A percentile compares a stretch with the other conserved stretches of the same genome.
phyloP scores from a whole-genome alignment of 768 basidiomycete genomes.

The Tubosaeta sp. region DNA sequence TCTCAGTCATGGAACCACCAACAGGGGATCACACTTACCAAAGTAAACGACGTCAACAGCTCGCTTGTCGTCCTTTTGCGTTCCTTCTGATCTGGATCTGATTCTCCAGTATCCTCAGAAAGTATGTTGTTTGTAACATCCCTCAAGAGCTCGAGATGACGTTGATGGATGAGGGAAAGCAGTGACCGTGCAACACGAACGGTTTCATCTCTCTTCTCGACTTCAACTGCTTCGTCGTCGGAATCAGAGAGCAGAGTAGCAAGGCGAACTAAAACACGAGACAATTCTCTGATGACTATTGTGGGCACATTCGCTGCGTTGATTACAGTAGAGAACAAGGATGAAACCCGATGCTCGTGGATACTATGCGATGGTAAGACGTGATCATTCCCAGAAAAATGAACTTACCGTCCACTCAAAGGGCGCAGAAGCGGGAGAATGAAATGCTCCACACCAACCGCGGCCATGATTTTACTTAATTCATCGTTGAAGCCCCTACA shows the following conservation, averaged over 20 bases:
- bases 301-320: slow-evolving; percentile 21
- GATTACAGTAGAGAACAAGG: slow-evolving; percentile 30
- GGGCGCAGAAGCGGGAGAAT: slow-evolving; percentile 47
- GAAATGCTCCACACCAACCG: slow-evolving; percentile 55
- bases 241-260: slow-evolving; percentile 7
- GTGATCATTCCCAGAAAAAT: neutral
- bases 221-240: neutral
- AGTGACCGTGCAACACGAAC: slow-evolving; percentile 30
- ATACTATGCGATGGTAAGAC: slow-evolving; percentile 24
- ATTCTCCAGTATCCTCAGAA: slow-evolving; percentile 22
- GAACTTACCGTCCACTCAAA: slow-evolving; percentile 39
- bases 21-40: slow-evolving; percentile 36
- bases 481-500: slow-evolving; percentile 46
- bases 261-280: slow-evolving; percentile 20
- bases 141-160: slow-evolving; percentile 51
- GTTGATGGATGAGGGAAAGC: slow-evolving; percentile 60
- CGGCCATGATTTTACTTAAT: slow-evolving; percentile 39
- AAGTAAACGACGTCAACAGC: slow-evolving; percentile 54
- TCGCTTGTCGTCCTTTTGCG: slow-evolving; percentile 46
- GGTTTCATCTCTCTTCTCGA: slow-evolving; percentile 5
- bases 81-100: slow-evolving; percentile 28
- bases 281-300: slow-evolving; percentile 19
- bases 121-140: slow-evolving; percentile 36
- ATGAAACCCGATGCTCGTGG: slow-evolving; percentile 25
- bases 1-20: neutral